Percentiles rank a stretch among this genome's conserved stretches.
These are phyloP conservation scores for Solanum hybrid DNA, from an alignment of 305 asterid species.

Conservation along the genomic window DNA sequence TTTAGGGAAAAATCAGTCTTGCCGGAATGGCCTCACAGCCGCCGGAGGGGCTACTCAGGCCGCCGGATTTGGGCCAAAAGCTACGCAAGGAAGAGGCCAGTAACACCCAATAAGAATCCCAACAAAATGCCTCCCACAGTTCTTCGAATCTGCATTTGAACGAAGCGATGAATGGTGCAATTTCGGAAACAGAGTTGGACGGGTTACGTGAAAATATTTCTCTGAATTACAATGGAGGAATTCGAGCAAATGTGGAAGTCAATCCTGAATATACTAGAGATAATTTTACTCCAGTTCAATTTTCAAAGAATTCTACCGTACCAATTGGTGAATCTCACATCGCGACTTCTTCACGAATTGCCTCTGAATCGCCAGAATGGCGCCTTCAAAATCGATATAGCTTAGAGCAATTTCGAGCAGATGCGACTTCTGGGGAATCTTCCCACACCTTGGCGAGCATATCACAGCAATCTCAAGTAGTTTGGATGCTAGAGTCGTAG, in stretches of 20 bases:
- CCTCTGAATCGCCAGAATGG: background rate
- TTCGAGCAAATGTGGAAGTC: background rate
- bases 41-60: background rate
- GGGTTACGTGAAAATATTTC: background rate
- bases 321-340: background rate
- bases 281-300: background rate
- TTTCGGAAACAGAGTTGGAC: background rate
- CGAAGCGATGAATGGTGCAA: background rate
- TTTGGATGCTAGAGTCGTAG: background rate
- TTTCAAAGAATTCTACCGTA: background rate
- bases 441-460: background rate
- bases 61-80: background rate
- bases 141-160: background rate
- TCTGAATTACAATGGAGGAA: background rate
- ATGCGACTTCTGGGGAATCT: background rate
- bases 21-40: background rate
- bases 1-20: background rate
- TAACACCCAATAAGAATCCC: background rate
- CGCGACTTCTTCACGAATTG: background rate
- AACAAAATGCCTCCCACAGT: background rate
- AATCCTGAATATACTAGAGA: background rate
- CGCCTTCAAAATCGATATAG: too few species aligned
- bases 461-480: background rate
- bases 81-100: background rate
- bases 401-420: background rate